Percentiles rank a stretch among this genome's conserved stretches.
Evolutionary conservation across 2,329 filamentous ascomycete species (phyloP).

Genomic region (Claviceps spartinae): DNA sequence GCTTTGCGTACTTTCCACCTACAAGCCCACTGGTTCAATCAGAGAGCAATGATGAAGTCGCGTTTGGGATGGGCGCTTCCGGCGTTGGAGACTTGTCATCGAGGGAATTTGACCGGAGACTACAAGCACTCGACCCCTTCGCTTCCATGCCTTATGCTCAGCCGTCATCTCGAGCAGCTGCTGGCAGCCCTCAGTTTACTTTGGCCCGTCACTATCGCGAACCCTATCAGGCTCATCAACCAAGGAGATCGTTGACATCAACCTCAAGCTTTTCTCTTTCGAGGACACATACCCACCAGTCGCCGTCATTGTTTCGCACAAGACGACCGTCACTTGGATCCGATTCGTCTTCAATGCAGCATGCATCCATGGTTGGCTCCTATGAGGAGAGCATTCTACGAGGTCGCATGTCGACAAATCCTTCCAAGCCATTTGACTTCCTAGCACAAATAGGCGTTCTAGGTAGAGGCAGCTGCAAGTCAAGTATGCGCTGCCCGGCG

Average conservation of each 20-base stretch:
- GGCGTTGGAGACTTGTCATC: slow-evolving; percentile 36
- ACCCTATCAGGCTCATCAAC: slow-evolving; percentile 67
- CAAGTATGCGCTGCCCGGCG: slow-evolving; percentile 70
- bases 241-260: slow-evolving; percentile 59
- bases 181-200: slow-evolving; percentile 15
- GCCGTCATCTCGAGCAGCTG: slow-evolving; percentile 21
- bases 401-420: slow-evolving; percentile 91
- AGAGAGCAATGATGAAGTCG: slow-evolving; percentile 62
- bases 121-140: slow-evolving; percentile 61
- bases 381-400: slow-evolving; percentile 95
- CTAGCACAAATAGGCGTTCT: slow-evolving; percentile 90
- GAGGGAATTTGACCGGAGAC: slow-evolving; percentile 31
- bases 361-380: slow-evolving; percentile 92
- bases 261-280: slow-evolving; percentile 28
- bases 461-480: slow-evolving; percentile 77
- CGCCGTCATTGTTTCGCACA: slow-evolving; percentile 36
- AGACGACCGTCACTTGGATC: slow-evolving; percentile 59
- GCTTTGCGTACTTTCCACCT: slow-evolving; percentile 73
- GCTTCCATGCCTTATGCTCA: slow-evolving; percentile 30
- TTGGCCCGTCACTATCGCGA: slow-evolving; percentile 47
- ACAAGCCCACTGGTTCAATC: slow-evolving; percentile 88
- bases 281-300: slow-evolving; percentile 35
- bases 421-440: slow-evolving; percentile 85
- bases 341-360: slow-evolving; percentile 65
- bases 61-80: slow-evolving; percentile 42